A percentile compares a stretch with the other conserved stretches of the same genome.
Evolutionary conservation across 441 rosid genomes (phyloP).

Genomic region (Macaranga tanarius): DNA sequence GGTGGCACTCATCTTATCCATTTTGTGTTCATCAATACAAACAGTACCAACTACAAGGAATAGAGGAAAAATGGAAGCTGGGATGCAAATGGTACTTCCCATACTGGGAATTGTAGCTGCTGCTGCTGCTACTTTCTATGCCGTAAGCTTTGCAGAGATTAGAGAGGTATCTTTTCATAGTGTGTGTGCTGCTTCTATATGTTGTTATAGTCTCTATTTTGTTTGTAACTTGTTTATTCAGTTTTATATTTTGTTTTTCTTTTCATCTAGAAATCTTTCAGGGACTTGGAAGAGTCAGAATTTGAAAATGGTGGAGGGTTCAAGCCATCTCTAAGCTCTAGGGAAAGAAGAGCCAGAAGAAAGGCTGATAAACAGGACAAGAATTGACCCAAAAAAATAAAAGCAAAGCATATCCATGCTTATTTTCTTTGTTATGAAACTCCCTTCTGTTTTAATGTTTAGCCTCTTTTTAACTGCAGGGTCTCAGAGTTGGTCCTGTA

Average conservation of each 20-base stretch:
- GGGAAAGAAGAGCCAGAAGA: constrained; percentile 51
- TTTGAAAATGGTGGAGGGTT: constrained; percentile 42
- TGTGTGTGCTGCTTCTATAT: not conserved
- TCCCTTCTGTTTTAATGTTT: too few relatives aligned
- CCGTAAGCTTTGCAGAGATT: constrained; percentile 56
- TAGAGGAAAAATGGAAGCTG: constrained; percentile 43
- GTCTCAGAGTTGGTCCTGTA: too few relatives aligned
- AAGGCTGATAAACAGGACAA: constrained; percentile 43
- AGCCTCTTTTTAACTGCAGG: too few relatives aligned
- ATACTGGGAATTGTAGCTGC: constrained; percentile 59
- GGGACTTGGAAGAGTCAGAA: constrained; percentile 49
- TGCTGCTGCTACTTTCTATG: constrained; percentile 65
- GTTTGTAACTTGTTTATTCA: not conserved
- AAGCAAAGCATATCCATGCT: not conserved
- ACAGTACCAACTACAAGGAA: too few relatives aligned
- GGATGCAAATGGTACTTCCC: constrained; percentile 57
- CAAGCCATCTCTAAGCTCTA: constrained; percentile 48
- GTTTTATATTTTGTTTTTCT: not conserved
- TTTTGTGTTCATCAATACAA: too few relatives aligned
- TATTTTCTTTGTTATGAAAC: not conserved
- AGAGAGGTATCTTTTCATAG: constrained; percentile 44
- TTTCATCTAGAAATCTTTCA: constrained; percentile 52
- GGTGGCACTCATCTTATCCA: too few relatives aligned
- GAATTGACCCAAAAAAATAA: constrained; percentile 1
- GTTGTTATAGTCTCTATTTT: not conserved